A percentile compares a stretch with the other conserved stretches of the same genome.
phyloP scores from a whole-genome alignment of 176 grass and related monocot species.

The Canna indica region DNA sequence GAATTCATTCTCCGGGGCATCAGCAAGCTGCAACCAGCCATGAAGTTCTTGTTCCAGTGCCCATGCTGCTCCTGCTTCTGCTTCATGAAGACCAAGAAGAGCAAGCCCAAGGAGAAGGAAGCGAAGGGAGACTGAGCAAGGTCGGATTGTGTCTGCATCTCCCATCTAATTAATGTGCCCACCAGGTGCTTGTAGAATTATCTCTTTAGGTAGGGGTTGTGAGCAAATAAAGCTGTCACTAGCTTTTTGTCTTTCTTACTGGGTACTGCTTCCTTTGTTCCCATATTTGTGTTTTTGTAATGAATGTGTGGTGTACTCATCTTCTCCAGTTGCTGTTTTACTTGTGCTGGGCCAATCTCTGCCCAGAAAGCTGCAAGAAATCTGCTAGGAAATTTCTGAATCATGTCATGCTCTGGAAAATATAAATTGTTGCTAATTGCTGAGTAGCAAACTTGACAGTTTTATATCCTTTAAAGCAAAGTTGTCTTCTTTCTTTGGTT shows the following conservation, averaged over 20 bases:
- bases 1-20: not conserved
- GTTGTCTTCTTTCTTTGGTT: not conserved
- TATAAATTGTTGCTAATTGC: too few relatives aligned
- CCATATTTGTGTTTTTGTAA: not conserved
- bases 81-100: slow-evolving; percentile 46
- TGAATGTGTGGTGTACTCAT: not conserved
- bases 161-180: not conserved
- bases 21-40: not conserved
- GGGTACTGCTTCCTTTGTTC: not conserved
- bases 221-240: not conserved
- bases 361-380: too few relatives aligned
- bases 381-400: too few relatives aligned
- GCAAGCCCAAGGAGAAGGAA: slow-evolving; percentile 13
- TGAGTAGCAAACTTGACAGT: too few relatives aligned
- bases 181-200: not conserved
- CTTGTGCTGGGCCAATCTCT: not conserved
- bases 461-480: not conserved
- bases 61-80: slow-evolving; percentile 79
- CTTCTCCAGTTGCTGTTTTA: not conserved
- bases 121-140: slow-evolving; percentile 9
- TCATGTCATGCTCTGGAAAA: too few relatives aligned
- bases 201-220: not conserved
- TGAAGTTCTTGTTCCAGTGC: slow-evolving; percentile 62
- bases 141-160: not conserved
- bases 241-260: not conserved